phyloP scores from a whole-genome alignment of 2,329 filamentous ascomycete genomes.

The Knufia petricola region DNA sequence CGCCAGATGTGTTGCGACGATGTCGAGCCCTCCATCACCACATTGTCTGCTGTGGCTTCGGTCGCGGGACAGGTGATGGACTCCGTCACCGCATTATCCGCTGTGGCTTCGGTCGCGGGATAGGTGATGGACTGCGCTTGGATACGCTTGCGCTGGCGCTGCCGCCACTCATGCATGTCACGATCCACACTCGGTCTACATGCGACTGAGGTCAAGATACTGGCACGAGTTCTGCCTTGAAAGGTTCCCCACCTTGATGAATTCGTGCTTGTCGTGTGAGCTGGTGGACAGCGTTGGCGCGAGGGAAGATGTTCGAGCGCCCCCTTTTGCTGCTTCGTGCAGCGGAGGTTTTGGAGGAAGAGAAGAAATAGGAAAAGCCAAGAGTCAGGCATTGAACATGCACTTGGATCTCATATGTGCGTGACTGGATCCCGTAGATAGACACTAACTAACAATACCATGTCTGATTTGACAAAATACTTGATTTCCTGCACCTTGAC shows the following conservation, averaged over 20 bases:
- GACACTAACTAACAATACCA: not conserved
- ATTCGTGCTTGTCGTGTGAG: not conserved
- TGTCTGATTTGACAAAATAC: conserved; percentile 6
- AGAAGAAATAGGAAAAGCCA: conserved; percentile 4
- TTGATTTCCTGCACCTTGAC: too few species aligned
- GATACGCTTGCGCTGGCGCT: conserved; percentile 1
- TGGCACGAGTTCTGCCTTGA: not conserved
- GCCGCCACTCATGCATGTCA: conserved; percentile 4
- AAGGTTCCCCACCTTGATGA: not conserved
- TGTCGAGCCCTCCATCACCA: conserved; percentile 8
- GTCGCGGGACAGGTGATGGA: conserved; percentile 6
- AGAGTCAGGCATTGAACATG: conserved; percentile 2
- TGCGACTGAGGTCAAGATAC: conserved; percentile 5
- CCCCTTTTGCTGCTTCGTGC: not conserved
- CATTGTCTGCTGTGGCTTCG: conserved; percentile 5
- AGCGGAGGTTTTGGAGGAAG: not conserved
- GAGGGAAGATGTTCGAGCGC: not conserved
- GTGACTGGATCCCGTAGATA: conserved; percentile 3
- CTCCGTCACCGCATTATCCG: not conserved
- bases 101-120: conserved; percentile 6
- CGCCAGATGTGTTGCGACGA: conserved; percentile 9
- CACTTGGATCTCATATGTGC: conserved; percentile 8
- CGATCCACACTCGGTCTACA: conserved; percentile 6
- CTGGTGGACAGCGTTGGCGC: not conserved
- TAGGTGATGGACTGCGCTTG: conserved; percentile 1